Evolutionary conservation across 345 rosid species (phyloP).

Genomic region (Linum lewisii): DNA sequence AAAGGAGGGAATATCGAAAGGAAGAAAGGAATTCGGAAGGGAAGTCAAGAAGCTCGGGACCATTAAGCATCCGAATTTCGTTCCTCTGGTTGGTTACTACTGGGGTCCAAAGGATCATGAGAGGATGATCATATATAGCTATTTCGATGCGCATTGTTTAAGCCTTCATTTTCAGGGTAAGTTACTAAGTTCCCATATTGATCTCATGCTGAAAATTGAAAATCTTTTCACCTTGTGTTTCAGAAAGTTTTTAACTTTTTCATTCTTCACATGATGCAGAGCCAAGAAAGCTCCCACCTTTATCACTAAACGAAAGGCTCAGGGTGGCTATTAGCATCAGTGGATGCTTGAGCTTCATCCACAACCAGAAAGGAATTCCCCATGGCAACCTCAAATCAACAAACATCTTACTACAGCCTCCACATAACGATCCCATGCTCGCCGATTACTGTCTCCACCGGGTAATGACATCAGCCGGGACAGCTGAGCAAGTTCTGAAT

Average conservation of each 20-base stretch:
- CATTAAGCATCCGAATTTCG: conserved; percentile 79
- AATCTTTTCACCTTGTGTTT: background rate
- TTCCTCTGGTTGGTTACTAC: conserved; percentile 73
- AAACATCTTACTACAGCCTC: conserved; percentile 55
- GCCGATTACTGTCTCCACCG: conserved; percentile 88
- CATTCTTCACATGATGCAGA: conserved; percentile 43
- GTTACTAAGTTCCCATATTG: background rate
- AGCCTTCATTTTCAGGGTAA: conserved; percentile 78
- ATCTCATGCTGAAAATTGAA: background rate
- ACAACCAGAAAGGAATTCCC: conserved; percentile 73
- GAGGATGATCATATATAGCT: conserved; percentile 63
- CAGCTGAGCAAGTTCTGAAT: conserved; percentile 79
- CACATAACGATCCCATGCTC: conserved; percentile 40
- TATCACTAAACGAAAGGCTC: conserved; percentile 52
- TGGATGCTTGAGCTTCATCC: conserved; percentile 69
- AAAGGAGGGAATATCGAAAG: conserved; percentile 76
- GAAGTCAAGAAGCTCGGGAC: conserved; percentile 80
- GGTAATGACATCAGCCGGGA: conserved; percentile 62
- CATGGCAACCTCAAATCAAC: conserved; percentile 91
- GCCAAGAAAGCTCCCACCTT: conserved; percentile 36
- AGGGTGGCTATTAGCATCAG: conserved; percentile 48
- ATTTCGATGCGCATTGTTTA: conserved; percentile 49
- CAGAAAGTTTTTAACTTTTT: background rate
- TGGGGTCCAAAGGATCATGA: conserved; percentile 85
- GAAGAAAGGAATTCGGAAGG: conserved; percentile 72